Base-by-base conservation (phyloP, 352 stramenopile genomes). In the Phytophthora hibernalis region DNA sequence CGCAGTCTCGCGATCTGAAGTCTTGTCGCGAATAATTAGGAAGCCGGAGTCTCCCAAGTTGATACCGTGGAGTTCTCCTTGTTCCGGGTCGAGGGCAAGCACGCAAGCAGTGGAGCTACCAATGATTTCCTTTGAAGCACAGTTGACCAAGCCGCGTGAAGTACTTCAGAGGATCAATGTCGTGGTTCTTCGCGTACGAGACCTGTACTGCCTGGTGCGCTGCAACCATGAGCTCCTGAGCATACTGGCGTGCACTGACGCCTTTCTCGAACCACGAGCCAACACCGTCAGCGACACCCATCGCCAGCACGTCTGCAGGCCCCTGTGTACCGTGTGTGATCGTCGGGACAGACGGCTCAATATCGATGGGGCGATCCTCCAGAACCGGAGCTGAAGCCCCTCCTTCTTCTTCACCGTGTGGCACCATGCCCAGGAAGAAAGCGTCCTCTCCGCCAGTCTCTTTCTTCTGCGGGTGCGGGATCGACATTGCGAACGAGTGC, bases 191-290 rank as follows among this genome's bases (percentile, higher is more conserved):
- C 4, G 76, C 71, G 54, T 82, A 85, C 55, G 83, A 85, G 9
- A 90, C 65, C 47, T 87, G 75, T 18, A 85, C 70, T 2, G 85
- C 85, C 60, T 90, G 62, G 45, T 92, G 80, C 15, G 86, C 83
- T 24, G 85, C 82, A 18, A 80, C 65, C 89, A 97, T 97, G 20
- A 97, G 77, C 26, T 87, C 84, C 22, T 90, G 72, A 2, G 87
- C 75, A 55, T 92, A 96, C 53, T 81, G 61, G 28, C 78, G 77
- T 12, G 85, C 85, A 51, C 83, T 92, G 28, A 99, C 91, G 5
- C 93, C 92, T 51, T 97, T 97, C 68, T 98, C 90, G 63, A 97
- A 95, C 97, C 97, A 99, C 48, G 88, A 98, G 9, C 97, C 97
- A 2, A 99, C 96, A 38, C 97, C 97, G 79, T 99, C 97, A 6